Base-by-base conservation (phyloP, 164 flowering plant genomes). In the Vitis riparia region DNA sequence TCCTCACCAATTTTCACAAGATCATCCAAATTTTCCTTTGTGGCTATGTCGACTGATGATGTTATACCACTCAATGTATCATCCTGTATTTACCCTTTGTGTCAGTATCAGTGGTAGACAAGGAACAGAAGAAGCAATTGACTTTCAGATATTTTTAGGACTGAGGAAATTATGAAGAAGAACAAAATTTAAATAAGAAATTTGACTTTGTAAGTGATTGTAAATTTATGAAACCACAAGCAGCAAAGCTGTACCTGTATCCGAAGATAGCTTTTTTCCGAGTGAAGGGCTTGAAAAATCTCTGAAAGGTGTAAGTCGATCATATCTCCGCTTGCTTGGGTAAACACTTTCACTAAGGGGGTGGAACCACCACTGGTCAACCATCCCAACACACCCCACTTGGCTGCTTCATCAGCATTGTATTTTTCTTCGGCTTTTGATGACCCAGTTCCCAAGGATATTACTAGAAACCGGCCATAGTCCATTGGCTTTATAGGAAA, bases 371-470 rank as follows among this genome's bases (percentile, higher is more conserved):
- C 72, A 8, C 63, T 37, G 19, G 70, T 55, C 9, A 85, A 51
- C 88, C 88, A 85, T 3, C 76, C 75, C 27, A 81, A 58, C 8
- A 81, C 0, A 8, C 85, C 85, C 88, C 86, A 85, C 62, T 79
- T 81, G 0, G 84, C 69, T 15, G 83, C 82, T 0, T 19, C 5
- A 5, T 57, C 44, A 3, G 88, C 85, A 30, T 57, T 60, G 71
- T 73, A 83, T 58, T 72, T 77, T 50, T 32, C 59, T 55, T 83
- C 82, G 6, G 4, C 14, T 57, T 77, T 81, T 7, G 68, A 51
- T 2, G 84, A 51, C 15, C 89, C 89, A 0, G 85, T 78, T 27
- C 89, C 89, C 13, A 85, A 12, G 1, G 89, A 85, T 23, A 83
- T 52, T 0, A 85, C 83, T 17, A 85, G 55, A 49, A 83, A 77